These are phyloP conservation scores for Euphorbia tirucalli DNA, from an alignment of 345 rosid genomes.

Conservation along the genomic window DNA sequence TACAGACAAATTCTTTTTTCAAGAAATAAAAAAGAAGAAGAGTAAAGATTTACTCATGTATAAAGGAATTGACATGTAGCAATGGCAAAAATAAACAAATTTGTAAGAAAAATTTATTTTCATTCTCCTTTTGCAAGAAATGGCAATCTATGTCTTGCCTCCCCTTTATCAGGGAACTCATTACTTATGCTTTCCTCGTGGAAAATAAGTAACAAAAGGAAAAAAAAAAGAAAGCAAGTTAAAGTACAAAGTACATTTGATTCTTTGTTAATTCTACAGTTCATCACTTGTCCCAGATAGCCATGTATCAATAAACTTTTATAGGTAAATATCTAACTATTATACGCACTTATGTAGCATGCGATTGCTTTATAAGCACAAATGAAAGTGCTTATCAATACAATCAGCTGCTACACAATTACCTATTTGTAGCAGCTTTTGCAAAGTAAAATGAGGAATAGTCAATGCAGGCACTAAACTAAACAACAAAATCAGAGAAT, in stretches of 20 bases:
- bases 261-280: background rate
- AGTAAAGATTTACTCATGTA: background rate
- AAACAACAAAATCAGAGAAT: conserved; percentile 4
- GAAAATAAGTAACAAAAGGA: background rate
- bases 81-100: background rate
- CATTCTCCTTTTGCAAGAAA: background rate
- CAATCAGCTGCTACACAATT: conserved; percentile 3
- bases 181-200: background rate
- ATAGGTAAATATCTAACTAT: background rate
- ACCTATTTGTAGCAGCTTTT: background rate
- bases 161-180: background rate
- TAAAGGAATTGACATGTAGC: background rate
- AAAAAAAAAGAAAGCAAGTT: background rate
- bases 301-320: background rate
- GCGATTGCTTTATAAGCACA: background rate
- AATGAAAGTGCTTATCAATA: background rate
- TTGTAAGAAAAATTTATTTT: background rate
- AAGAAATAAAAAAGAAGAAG: background rate
- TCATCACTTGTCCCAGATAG: background rate
- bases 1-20: background rate
- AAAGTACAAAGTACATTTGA: background rate
- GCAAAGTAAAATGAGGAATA: background rate
- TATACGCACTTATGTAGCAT: background rate
- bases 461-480: background rate
- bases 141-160: background rate